Evolutionary conservation across 2,329 filamentous ascomycete species (phyloP).

Genomic region (Colletotrichum caudatum): DNA sequence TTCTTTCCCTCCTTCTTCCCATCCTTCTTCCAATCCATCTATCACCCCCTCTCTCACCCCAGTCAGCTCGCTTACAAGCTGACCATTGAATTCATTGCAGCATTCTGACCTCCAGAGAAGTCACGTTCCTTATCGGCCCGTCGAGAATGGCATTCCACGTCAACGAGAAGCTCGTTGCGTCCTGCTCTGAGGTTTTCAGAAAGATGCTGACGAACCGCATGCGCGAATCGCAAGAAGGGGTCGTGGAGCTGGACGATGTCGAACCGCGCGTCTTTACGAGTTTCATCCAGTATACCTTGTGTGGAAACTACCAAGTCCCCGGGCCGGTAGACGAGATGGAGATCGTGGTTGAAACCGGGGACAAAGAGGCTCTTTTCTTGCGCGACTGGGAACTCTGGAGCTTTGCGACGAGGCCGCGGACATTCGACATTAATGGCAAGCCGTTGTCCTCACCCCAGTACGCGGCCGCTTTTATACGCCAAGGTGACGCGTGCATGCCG

Average conservation of each 20-base stretch:
- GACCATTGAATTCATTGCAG: background rate
- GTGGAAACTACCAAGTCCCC: slow-evolving; percentile 7
- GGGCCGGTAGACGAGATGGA: background rate
- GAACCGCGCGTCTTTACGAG: slow-evolving; percentile 12
- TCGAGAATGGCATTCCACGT: slow-evolving; percentile 4
- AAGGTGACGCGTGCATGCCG: background rate
- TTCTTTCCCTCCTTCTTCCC: no score
- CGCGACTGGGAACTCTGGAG: no score
- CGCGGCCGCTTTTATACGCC: background rate
- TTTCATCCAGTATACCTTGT: background rate
- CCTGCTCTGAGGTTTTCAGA: background rate
- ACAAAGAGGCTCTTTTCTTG: background rate
- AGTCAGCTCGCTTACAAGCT: background rate
- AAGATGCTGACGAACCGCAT: background rate
- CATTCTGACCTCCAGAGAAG: background rate
- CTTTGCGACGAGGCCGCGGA: no score
- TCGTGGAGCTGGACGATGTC: background rate
- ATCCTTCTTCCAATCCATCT: no score
- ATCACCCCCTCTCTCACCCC: no score
- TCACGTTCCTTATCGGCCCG: slow-evolving; percentile 4
- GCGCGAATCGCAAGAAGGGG: background rate
- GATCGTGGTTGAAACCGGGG: no score
- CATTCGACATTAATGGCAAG: no score
- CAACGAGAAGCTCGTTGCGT: slow-evolving; percentile 11
- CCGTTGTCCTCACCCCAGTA: slow-evolving; percentile 19